Evolutionary conservation across 257 asterid species (phyloP).

Genomic region (Gentiana dahurica): DNA sequence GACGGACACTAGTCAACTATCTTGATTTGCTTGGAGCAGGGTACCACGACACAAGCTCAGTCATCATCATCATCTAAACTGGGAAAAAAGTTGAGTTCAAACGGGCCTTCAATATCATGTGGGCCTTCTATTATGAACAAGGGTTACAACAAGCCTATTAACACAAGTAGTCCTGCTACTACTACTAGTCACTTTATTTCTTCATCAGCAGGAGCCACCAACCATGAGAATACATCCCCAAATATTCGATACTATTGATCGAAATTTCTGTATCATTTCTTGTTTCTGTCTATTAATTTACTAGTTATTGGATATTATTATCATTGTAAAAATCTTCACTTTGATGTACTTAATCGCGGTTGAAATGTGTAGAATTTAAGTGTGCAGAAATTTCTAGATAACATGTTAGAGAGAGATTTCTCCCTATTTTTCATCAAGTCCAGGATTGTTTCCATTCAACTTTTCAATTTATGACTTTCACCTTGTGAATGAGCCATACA

Average conservation of each 20-base stretch:
- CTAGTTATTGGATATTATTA: background rate
- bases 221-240: constrained; percentile 48
- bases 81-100: constrained; percentile 28
- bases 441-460: too few species aligned
- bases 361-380: background rate
- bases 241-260: constrained; percentile 34
- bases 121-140: background rate
- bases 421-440: too few species aligned
- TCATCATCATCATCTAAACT: constrained; percentile 15
- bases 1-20: too few species aligned
- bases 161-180: constrained; percentile 18
- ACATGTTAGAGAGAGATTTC: background rate
- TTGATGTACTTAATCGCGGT: background rate
- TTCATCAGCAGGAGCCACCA: constrained; percentile 23
- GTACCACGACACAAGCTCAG: constrained; percentile 29
- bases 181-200: constrained; percentile 5
- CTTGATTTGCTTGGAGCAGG: constrained; percentile 23
- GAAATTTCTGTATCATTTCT: background rate
- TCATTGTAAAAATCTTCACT: background rate
- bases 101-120: background rate
- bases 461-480: too few species aligned
- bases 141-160: constrained; percentile 32
- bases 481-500: too few species aligned
- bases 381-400: background rate
- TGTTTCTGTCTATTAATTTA: too few species aligned